Evolutionary conservation across 768 basidiomycete genomes (phyloP), one percentile per base, ranked within the genome.

Genomic region (Glaciozyma martinii): DNA sequence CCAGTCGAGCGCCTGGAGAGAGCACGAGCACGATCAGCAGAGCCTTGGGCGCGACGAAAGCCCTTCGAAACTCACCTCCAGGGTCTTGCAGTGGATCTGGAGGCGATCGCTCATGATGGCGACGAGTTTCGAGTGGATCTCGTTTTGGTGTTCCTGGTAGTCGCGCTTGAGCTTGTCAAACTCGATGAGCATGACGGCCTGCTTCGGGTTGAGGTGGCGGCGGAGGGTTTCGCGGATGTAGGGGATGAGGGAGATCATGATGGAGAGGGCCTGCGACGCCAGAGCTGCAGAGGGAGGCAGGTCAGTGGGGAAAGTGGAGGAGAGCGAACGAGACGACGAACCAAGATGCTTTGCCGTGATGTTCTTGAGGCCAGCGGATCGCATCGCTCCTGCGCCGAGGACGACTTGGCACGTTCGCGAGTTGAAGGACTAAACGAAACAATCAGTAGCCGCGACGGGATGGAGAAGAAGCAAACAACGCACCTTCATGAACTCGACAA

Each of bases 91-190:
- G 75, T 98, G 94, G 2, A 87, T 85, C 71, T 80, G 83, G 53
- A 98, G 79, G 62, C 94, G 83, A 77, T 98, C 94, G 46, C 91
- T 87, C 95, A 99, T 99, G 78, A 98, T 99, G 50, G 90, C 89
- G 65, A 99, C 87, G 61, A 99, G 81, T 79, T 99, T 99, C 59
- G 90, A 84, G 76, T 98, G 94, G 60, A 99, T 98, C 80, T 98
- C 95, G 74, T 94, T 89, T 77, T 99, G 95, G 77, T 99, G 95
- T 76, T 98, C 95, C 81, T 98, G 94, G 74, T 88, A 98, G 77
- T 98, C 95, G 87, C 94, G 82, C 79, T 94, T 98, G 63, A 98
- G 83, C 79, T 94, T 97, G 79, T 99, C 95, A 75, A 98, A 99
- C 77, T 98, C 95, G 23, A 93, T 84, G 44, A 98, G 80, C 86